These are phyloP conservation scores for Pseudoturritis turrita DNA, from an alignment of 345 rosid species.

Conservation along the genomic window DNA sequence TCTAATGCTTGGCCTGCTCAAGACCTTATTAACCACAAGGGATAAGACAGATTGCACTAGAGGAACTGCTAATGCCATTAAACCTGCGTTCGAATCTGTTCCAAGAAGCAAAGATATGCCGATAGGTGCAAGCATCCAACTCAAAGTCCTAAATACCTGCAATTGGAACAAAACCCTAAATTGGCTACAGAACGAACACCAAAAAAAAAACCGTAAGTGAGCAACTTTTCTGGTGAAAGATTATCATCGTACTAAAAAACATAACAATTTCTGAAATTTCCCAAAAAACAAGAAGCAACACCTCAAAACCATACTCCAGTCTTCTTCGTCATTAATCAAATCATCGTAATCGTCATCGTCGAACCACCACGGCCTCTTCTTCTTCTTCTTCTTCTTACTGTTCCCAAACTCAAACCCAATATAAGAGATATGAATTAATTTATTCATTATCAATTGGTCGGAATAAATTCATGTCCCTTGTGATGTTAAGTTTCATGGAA, in stretches of 20 bases:
- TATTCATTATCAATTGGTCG: too few relatives aligned
- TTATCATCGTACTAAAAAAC: too few relatives aligned
- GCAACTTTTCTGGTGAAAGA: neutral
- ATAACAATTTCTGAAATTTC: neutral
- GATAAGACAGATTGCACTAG: conserved; percentile 63
- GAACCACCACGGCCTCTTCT: conserved; percentile 47
- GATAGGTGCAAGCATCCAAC: conserved; percentile 82
- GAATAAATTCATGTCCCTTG: too few relatives aligned
- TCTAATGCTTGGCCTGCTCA: conserved; percentile 39
- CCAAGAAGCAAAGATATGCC: conserved; percentile 65
- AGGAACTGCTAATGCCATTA: conserved; percentile 91
- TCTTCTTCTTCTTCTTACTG: conserved; percentile 34
- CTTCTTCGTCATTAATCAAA: conserved; percentile 35
- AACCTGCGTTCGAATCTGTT: conserved; percentile 66
- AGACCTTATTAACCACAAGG: conserved; percentile 48
- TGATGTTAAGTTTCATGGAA: too few relatives aligned
- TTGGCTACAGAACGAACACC: neutral
- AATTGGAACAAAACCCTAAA: neutral
- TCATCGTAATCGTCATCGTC: conserved; percentile 33
- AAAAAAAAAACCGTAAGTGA: neutral
- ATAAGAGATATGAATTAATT: too few relatives aligned
- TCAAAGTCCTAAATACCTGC: conserved; percentile 59
- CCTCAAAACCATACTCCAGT: conserved; percentile 63
- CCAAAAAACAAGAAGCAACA: conserved; percentile 8
- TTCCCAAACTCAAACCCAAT: conserved; percentile 23